Base-by-base conservation (phyloP, 768 basidiomycete genomes). In the Kwoniella newhampshirensis region DNA sequence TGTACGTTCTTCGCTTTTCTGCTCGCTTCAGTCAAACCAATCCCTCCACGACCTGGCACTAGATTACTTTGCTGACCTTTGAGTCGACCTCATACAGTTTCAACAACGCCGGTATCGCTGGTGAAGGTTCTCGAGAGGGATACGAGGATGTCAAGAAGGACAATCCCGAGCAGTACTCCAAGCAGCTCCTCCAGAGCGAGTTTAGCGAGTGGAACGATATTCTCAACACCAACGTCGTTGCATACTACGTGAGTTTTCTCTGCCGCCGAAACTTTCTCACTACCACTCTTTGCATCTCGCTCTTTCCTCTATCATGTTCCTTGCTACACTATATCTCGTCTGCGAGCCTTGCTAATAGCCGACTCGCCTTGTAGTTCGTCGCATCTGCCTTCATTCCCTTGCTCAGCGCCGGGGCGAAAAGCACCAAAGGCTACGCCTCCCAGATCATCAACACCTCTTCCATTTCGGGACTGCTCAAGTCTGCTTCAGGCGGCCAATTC, bases 81-180 rank as follows among this genome's bases (percentile, higher is more conserved):
- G 25, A n/a, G 36, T 45, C 17, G 36, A 18, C n/a, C 18, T n/a
- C 1, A 12, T 32, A 12, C 25, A 71, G 70, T 12, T 44, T 66
- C 60, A 71, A 71, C 54, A 71, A 71, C 57, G 64, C 70, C n/a
- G 70, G 70, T 50, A 54, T 71, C 23, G 70, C 70, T n/a, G 70
- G 70, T 21, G 70, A 71, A 50, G 67, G 65, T 8, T 64, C 60
- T 12, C 50, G 70, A 30, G 61, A 66, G 43, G 70, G 67, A 3
- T 71, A 64, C 42, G 65, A 67, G 42, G 49, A 58, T 39, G 49
- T 58, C 4, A 49, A 51, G 15, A 39, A 59, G 11, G 65, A 66
- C 15, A 65, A 68, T 35, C 43, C 62, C 12, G 37, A 54, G 17
- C 54, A 57, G 46, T 62, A 63, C 45, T 56, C 43, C 3, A 25